Conservation (phyloP, 2,329 filamentous ascomycete genomes). For the Xylaria sp. region DNA sequence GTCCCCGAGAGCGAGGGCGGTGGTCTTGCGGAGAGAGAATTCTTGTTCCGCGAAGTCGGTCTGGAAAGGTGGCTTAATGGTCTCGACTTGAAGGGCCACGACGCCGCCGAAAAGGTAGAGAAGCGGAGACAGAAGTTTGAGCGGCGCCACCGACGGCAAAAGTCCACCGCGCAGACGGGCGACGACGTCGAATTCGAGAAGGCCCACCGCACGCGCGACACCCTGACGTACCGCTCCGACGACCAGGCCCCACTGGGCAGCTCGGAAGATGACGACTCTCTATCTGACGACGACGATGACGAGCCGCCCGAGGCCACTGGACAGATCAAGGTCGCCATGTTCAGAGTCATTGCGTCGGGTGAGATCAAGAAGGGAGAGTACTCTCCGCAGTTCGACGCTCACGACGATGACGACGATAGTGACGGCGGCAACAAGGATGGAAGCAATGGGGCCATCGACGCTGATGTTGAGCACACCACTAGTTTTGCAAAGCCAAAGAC, state of each 20-base stretch:
- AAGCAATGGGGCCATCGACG: constrained; percentile 72
- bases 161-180: constrained; percentile 55
- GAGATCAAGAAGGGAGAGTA: constrained; percentile 99
- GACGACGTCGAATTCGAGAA: constrained; percentile 54
- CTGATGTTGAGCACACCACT: constrained; percentile 94
- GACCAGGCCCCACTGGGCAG: constrained; percentile 79
- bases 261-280: constrained; percentile 75
- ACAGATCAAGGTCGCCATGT: constrained; percentile 98
- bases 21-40: constrained; percentile 94
- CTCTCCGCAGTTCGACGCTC: constrained; percentile 95
- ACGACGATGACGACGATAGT: constrained; percentile 87
- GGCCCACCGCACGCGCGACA: constrained; percentile 61
- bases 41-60: constrained; percentile 95
- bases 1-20: constrained; percentile 91
- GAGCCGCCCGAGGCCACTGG: constrained; percentile 93
- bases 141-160: constrained; percentile 73
- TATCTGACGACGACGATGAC: constrained; percentile 71
- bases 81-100: constrained; percentile 91
- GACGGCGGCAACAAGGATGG: constrained; percentile 62
- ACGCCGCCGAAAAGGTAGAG: constrained; percentile 89
- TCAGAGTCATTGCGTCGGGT: constrained; percentile 91
- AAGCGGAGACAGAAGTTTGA: constrained; percentile 85
- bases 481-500: constrained; percentile 98
- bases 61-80: constrained; percentile 97
- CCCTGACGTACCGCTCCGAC: constrained; percentile 84